phyloP scores from a whole-genome alignment of 2,329 filamentous ascomycete genomes.

The Trichothecium roseum region DNA sequence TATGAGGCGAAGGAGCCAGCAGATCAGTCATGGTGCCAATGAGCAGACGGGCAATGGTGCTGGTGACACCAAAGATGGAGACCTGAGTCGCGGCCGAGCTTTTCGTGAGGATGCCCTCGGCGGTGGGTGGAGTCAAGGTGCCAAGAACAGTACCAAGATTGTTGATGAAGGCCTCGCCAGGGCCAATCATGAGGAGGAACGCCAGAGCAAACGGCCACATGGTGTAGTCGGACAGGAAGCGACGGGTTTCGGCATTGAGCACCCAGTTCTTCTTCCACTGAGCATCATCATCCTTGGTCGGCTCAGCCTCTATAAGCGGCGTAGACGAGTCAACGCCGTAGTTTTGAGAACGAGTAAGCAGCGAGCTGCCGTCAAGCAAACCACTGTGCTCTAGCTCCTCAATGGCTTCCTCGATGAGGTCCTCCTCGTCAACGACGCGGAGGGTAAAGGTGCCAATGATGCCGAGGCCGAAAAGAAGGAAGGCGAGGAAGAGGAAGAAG shows the following conservation, averaged over 20 bases:
- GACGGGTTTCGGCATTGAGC: conserved; percentile 79
- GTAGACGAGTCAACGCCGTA: conserved; percentile 50
- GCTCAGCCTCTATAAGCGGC: conserved; percentile 31
- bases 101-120: conserved; percentile 25
- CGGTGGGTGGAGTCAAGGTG: conserved; percentile 58
- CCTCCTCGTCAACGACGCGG: conserved; percentile 71
- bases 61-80: conserved; percentile 81
- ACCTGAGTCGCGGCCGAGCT: conserved; percentile 78
- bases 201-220: conserved; percentile 93
- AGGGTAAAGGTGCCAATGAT: conserved; percentile 64
- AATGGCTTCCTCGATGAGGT: conserved; percentile 80
- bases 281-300: conserved; percentile 34
- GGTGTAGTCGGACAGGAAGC: conserved; percentile 76
- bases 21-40: conserved; percentile 84
- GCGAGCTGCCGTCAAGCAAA: conserved; percentile 62
- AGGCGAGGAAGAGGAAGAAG: conserved; percentile 78
- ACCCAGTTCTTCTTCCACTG: conserved; percentile 77
- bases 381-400: conserved; percentile 88
- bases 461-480: conserved; percentile 61
- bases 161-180: conserved; percentile 97
- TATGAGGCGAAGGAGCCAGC: conserved; percentile 59
- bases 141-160: conserved; percentile 91
- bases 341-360: conserved; percentile 50
- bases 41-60: conserved; percentile 79
- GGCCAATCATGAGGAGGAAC: conserved; percentile 88